Conservation (phyloP, 306 rosid species). For the Fragaria nilgerrensis region DNA sequence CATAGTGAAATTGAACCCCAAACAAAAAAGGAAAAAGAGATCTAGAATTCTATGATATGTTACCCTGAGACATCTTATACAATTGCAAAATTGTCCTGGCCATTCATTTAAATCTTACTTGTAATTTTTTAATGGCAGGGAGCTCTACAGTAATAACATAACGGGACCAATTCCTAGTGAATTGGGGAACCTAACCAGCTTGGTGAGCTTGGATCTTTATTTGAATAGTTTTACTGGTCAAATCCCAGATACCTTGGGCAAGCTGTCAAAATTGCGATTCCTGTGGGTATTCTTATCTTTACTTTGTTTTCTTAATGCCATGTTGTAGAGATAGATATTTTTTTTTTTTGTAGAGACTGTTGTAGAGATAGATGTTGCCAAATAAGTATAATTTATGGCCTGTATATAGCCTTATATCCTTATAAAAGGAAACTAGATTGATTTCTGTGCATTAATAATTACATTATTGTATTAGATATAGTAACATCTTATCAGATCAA, state of each 20-base stretch:
- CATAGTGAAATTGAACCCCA: background rate
- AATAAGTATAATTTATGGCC: background rate
- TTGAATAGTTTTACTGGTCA: constrained; percentile 79
- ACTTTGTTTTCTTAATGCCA: constrained; percentile 6
- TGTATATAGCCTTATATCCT: background rate
- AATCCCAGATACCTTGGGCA: constrained; percentile 92
- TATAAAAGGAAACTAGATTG: background rate
- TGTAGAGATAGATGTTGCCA: background rate
- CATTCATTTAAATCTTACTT: background rate
- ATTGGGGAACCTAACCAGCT: constrained; percentile 94
- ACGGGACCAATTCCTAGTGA: constrained; percentile 91
- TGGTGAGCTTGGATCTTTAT: constrained; percentile 99
- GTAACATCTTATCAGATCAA: background rate
- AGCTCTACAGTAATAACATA: constrained; percentile 95
- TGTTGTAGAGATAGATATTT: background rate
- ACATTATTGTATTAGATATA: background rate
- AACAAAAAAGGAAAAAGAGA: background rate
- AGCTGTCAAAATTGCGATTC: constrained; percentile 87
- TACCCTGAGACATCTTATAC: background rate
- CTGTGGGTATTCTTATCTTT: constrained; percentile 63
- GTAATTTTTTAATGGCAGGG: constrained; percentile 47
- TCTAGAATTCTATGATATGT: background rate
- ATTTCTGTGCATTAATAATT: background rate
- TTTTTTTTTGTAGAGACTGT: too few relatives aligned
- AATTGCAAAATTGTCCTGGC: background rate